phyloP scores from a whole-genome alignment of 352 stramenopile genomes.

The Globisporangium splendens region DNA sequence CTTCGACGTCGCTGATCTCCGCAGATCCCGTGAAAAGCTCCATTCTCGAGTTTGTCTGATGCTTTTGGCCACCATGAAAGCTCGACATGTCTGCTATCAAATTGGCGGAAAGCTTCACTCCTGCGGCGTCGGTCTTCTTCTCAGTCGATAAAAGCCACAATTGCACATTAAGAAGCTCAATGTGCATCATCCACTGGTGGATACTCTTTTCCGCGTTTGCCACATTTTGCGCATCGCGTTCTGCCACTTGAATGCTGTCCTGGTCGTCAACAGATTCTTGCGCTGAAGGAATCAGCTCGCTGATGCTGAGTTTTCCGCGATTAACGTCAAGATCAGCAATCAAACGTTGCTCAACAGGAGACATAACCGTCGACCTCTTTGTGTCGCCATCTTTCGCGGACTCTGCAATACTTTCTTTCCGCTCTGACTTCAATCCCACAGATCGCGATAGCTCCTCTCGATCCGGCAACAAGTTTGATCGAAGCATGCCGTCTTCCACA shows the following conservation, averaged over 20 bases:
- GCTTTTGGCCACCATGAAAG: slow-evolving; percentile 1
- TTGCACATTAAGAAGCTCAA: slow-evolving; percentile 46
- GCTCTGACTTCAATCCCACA: slow-evolving; percentile 1
- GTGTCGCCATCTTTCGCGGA: slow-evolving; percentile 7
- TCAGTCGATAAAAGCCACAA: slow-evolving; percentile 71
- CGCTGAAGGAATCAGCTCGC: slow-evolving; percentile 5
- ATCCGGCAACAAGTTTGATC: slow-evolving; percentile 1
- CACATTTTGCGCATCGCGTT: neutral
- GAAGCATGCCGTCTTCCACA: neutral
- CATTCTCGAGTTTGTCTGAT: neutral
- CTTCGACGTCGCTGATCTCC: slow-evolving; percentile 29
- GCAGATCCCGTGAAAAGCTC: slow-evolving; percentile 24
- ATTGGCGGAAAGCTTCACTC: slow-evolving; percentile 44
- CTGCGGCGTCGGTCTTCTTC: slow-evolving; percentile 44
- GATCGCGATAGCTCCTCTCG: slow-evolving; percentile 6
- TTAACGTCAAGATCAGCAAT: neutral
- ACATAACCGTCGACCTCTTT: slow-evolving; percentile 7
- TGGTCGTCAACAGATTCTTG: slow-evolving; percentile 5
- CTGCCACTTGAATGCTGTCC: neutral
- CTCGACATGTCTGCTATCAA: slow-evolving; percentile 10
- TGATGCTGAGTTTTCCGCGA: slow-evolving; percentile 7
- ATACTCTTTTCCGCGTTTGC: neutral
- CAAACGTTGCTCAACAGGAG: slow-evolving; percentile 1
- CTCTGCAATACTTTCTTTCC: slow-evolving; percentile 48
- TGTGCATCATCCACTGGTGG: slow-evolving; percentile 35